Evolutionary conservation across 306 rosid species (phyloP), one percentile per base, ranked within the genome.

Genomic region (Lathyrus oleraceus): DNA sequence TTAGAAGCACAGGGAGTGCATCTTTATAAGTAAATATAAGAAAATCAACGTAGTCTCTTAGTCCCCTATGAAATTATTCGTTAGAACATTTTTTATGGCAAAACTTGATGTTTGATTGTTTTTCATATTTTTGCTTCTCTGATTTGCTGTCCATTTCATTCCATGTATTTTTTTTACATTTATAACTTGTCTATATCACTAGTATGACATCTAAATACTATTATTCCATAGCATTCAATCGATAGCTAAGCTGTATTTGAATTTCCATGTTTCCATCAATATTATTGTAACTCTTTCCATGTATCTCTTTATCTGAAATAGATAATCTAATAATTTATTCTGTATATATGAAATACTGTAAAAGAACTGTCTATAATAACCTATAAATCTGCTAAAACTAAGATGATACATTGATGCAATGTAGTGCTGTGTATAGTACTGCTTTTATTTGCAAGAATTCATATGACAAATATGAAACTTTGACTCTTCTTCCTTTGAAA

Each of bases 301-400:
- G 58, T 51, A 51, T 51, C 28, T 8, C 58, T 52, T 52, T 52
- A 52, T 20, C 28, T 20, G 58, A 52, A 52, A 52, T 52, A 70
- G 65, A 68, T 61, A 64, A 75, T 76, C 86, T 85, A 73, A 73
- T 53, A 61, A 35, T 79, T 85, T 85, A 93, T 88, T 78, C 21
- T 40, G 45, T 56, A 79, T 56, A 79, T 92, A 57, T 25, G 38
- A 57, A 86, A 80, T 53, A 61, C 76, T 77, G 87, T 64, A 35
- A 67, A 77, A 76, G 73, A 69, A 61, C 84, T 85, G 84, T 82
- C 89, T 89, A 88, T 75, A 76, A 53, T 75, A 79, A 68, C 82
- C 92, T 87, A 82, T 60, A 64, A 44, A 59, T 71, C 76, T 76
- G 17, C 72, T 67, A 67, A 78, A 53, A 40, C 85, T 69, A 80